Evolutionary conservation across 2,329 filamentous ascomycete species (phyloP).

Genomic region (Talaromyces sp.): DNA sequence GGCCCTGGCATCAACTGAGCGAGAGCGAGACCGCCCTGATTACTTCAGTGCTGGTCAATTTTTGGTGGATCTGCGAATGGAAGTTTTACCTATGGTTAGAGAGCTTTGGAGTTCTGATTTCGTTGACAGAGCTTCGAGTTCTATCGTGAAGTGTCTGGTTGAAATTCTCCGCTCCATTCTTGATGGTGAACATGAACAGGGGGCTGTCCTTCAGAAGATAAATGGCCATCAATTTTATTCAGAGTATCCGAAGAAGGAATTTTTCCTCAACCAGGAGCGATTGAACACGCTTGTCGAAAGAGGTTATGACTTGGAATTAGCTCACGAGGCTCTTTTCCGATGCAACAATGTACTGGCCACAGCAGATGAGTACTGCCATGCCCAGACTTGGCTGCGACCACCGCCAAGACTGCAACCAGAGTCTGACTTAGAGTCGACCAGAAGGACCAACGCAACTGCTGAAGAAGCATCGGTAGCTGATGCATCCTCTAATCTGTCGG

Average conservation of each 20-base stretch:
- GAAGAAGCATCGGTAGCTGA: conserved; percentile 31
- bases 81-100: conserved; percentile 71
- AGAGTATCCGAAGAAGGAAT: conserved; percentile 49
- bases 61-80: conserved; percentile 78
- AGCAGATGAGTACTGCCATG: conserved; percentile 72
- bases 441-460: conserved; percentile 8
- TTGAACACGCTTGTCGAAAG: conserved; percentile 45
- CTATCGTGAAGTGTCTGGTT: conserved; percentile 74
- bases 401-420: conserved; percentile 67
- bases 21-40: conserved; percentile 56
- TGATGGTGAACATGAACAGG: conserved; percentile 70
- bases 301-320: conserved; percentile 60
- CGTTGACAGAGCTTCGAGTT: conserved; percentile 73
- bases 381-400: conserved; percentile 56
- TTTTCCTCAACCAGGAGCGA: conserved; percentile 51
- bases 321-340: conserved; percentile 76
- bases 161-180: conserved; percentile 78
- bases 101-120: conserved; percentile 82
- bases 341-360: conserved; percentile 63
- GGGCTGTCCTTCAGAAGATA: conserved; percentile 56
- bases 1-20: conserved; percentile 51
- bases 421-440: conserved; percentile 46
- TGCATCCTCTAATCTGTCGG: conserved; percentile 25
- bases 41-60: conserved; percentile 71
- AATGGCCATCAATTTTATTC: conserved; percentile 56